These are phyloP conservation scores for Paramecium biaurelia DNA, from an alignment of 73 alveolate genomes.

Conservation along the genomic window DNA sequence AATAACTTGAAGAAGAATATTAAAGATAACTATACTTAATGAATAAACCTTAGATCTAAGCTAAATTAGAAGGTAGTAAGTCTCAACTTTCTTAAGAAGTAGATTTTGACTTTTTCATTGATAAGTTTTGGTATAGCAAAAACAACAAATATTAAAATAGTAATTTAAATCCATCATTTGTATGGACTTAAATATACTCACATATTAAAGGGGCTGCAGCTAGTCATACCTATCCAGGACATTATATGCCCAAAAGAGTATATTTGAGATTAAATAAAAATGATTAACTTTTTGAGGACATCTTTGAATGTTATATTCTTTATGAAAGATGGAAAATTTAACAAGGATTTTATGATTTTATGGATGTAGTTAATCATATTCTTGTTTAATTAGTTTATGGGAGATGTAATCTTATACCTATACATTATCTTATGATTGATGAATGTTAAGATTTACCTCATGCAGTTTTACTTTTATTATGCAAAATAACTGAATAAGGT, in stretches of 20 bases:
- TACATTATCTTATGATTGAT: conserved; percentile 83
- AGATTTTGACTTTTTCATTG: conserved; percentile 51
- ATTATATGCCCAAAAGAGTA: conserved; percentile 47
- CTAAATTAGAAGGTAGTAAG: background rate
- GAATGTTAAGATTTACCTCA: conserved; percentile 89
- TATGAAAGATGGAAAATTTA: conserved; percentile 85
- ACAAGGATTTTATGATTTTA: conserved; percentile 77
- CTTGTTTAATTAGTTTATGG: conserved; percentile 50
- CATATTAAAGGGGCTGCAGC: conserved; percentile 79
- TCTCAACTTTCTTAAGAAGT: conserved; percentile 45
- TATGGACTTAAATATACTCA: conserved; percentile 89
- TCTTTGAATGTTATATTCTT: conserved; percentile 58
- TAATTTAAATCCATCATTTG: conserved; percentile 57
- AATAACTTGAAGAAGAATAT: conserved; percentile 49
- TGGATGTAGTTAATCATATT: conserved; percentile 86
- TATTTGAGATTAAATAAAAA: conserved; percentile 41
- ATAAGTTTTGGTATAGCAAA: conserved; percentile 47
- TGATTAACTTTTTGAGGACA: background rate
- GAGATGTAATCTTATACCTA: conserved; percentile 61
- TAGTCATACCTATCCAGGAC: conserved; percentile 58
- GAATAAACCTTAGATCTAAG: background rate
- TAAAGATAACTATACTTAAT: conserved; percentile 50
- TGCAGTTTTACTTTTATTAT: conserved; percentile 67
- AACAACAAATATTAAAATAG: background rate
- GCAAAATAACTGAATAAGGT: conserved; percentile 71